Evolutionary conservation across 805 yeast species (phyloP).

Genomic region (Maudiozyma serrabonitensis): DNA sequence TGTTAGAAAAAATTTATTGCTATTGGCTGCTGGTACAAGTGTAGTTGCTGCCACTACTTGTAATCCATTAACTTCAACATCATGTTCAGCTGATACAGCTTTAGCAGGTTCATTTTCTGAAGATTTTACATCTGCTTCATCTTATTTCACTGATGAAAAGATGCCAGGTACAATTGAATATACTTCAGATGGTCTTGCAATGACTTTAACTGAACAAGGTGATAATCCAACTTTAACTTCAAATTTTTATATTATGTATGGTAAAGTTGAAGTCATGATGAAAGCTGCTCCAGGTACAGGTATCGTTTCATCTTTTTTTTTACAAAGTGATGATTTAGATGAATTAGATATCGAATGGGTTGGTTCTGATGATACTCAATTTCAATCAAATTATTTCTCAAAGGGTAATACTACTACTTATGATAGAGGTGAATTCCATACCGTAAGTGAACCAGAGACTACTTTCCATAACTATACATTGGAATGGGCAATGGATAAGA

Average conservation of each 20-base stretch:
- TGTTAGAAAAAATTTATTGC: not conserved
- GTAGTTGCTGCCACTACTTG: slow-evolving; percentile 22
- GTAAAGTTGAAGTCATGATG: slow-evolving; percentile 63
- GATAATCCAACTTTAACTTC: slow-evolving; percentile 77
- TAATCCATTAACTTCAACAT: slow-evolving; percentile 34
- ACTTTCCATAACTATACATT: slow-evolving; percentile 68
- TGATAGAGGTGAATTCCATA: slow-evolving; percentile 70
- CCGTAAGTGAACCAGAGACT: slow-evolving; percentile 43
- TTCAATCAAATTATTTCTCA: slow-evolving; percentile 72
- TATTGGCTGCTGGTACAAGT: not conserved
- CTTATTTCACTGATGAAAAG: slow-evolving; percentile 35
- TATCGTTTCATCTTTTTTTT: slow-evolving; percentile 67
- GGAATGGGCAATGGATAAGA: slow-evolving; percentile 65
- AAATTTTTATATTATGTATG: slow-evolving; percentile 80
- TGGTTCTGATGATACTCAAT: slow-evolving; percentile 67
- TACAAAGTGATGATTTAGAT: slow-evolving; percentile 78
- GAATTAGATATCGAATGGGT: slow-evolving; percentile 86
- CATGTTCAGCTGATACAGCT: slow-evolving; percentile 48
- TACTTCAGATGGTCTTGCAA: slow-evolving; percentile 46
- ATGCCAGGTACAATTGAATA: slow-evolving; percentile 37
- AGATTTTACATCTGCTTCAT: slow-evolving; percentile 39
- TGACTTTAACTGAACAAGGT: slow-evolving; percentile 50
- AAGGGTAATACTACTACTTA: slow-evolving; percentile 72
- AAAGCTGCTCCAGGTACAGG: slow-evolving; percentile 74
- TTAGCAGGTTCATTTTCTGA: slow-evolving; percentile 46